Evolutionary conservation across 352 stramenopile species (phyloP), one percentile per base, ranked within the genome.

Genomic region (Poterioochromonas sp.): DNA sequence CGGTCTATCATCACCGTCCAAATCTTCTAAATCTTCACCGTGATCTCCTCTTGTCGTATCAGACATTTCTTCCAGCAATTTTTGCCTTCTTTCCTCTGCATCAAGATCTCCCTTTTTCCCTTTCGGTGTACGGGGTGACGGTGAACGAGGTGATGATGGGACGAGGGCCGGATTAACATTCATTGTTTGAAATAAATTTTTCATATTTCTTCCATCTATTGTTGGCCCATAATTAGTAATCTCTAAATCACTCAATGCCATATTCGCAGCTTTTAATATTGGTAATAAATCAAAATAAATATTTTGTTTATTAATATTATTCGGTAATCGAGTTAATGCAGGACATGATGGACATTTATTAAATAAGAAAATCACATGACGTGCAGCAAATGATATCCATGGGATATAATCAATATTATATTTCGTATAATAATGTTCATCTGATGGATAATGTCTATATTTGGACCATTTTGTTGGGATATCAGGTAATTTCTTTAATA

Each of bases 291-390:
- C 62, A 22, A 41, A 47, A 47, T 71, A 71, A 15, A 44, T 32
- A 3, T 71, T 29, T 44, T 71, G 62, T 22, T 43, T 29, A 1
- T 44, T 40, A 5, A 29, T 44, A 44, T 22, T 44, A 3, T 12
- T 41, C 26, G 3, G 39, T 5, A 29, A 12, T 32, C 32, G 3
- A 3, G 34, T 71, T 41, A 71, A 29, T 29, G 62, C 2, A 32
- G 62, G 62, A 71, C 62, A 71, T 26, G 62, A 71, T 26, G 62
- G 62, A 47, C 5, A 41, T 47, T 71, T 71, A 29, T 40, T 71
- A 8, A 71, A 29, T 22, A 71, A 29, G 34, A 71, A 44, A 8
- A 71, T 43, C 32, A 29, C 34, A 47, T 71, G 62, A 26, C 62
- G 11, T 26, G 62, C 34, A 26, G 18, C 62, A 71, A 71, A 71